Base-by-base conservation (phyloP, 129 eudicot genomes). In the sunflower (Helianthus annuus) region DNA sequence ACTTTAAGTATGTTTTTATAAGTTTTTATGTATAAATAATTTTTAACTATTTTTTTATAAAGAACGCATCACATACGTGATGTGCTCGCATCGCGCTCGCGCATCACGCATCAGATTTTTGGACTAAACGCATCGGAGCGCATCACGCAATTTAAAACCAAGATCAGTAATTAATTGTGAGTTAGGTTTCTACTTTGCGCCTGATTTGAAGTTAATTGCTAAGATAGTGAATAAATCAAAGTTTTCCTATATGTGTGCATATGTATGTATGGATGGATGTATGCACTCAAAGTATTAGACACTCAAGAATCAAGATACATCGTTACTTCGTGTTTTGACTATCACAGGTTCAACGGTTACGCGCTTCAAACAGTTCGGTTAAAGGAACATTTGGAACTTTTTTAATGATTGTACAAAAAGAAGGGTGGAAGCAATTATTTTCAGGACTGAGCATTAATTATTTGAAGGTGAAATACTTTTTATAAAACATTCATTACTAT, bases 401-500 rank as follows among this genome's bases (percentile, higher is more conserved):
- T 51, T 51, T 84, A 42, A 77, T 66, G 87, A 94, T 94, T 66
- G 79, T 73, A 48, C 90, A 73, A 55, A 88, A 72, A 78, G 89
- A 90, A 78, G 98, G 98, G 46, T 94, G 96, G 96, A 87, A 86
- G 66, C 98, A 94, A 24, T 83, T 94, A 81, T 94, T 94, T 82
- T 94, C 98, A 4, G 98, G 98, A 66, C 89, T 94, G 29, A 94
- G 98, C 82, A 82, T 94, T 52, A 90, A 94, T 71, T 94, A 94
- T 75, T 58, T 90, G 44, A 94, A 90, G 97, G 98, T 90, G 29
- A 71, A 72, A 71, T 68, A 53, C 19, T 59, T 19, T 16, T 16
- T 13, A 39, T 22, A 74, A 58, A 27, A 4, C 39, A 10, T 58
- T 58, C 48, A 14, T 66, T 53, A 34, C 63, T 46, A n/a, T 38